Evolutionary conservation across 169 alveolate species (phyloP).

Genomic region (Haemoproteus tartakovskyi): DNA sequence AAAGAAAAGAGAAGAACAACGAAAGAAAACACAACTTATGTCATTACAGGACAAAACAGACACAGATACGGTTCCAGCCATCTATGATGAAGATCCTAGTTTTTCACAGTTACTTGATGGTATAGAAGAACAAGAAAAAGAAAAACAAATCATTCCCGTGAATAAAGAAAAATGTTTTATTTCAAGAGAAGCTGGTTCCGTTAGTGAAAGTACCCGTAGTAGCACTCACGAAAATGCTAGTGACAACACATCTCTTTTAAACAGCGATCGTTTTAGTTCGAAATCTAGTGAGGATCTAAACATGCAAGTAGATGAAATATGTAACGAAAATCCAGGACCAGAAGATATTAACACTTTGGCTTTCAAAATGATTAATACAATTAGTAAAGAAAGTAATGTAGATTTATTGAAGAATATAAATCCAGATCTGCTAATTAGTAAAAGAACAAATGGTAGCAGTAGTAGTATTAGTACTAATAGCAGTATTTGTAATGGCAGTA

Average conservation of each 20-base stretch:
- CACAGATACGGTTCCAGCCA: neutral
- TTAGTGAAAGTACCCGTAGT: neutral
- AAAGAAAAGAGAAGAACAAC: slow-evolving; percentile 61
- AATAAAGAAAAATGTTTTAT: no score
- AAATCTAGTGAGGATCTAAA: no score
- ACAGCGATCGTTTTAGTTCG: slow-evolving; percentile 16
- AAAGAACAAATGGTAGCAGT: neutral
- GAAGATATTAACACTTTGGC: slow-evolving; percentile 71
- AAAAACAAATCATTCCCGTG: neutral
- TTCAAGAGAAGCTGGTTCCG: neutral
- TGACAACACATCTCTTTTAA: neutral
- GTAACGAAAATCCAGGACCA: slow-evolving; percentile 72
- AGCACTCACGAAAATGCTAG: neutral
- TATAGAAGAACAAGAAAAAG: neutral
- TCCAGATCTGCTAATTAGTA: neutral
- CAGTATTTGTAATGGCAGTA: no score
- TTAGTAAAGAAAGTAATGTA: slow-evolving; percentile 55
- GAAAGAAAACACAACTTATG: slow-evolving; percentile 1
- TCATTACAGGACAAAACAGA: neutral
- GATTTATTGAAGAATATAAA: slow-evolving; percentile 1
- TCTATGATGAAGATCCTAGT: neutral
- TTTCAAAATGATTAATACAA: slow-evolving; percentile 69
- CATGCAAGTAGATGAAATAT: slow-evolving; percentile 68
- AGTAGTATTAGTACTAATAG: neutral
- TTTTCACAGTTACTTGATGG: no score